Conservation (phyloP, 345 rosid genomes). For the Euclidium syriacum region DNA sequence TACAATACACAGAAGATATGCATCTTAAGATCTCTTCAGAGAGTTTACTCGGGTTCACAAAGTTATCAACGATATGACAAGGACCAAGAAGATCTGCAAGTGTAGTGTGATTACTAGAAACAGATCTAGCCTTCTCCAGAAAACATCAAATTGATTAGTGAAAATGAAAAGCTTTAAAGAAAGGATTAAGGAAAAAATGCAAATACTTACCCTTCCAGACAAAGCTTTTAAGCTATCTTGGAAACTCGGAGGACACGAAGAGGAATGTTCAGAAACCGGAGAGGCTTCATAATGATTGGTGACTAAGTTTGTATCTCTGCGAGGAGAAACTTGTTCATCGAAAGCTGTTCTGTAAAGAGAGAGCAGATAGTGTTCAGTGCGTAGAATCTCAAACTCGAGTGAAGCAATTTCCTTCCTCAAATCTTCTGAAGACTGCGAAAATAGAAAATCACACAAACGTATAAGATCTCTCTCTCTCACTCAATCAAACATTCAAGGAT, state of each 20-base stretch:
- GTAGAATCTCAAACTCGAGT: conserved; percentile 65
- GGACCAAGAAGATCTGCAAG: conserved; percentile 72
- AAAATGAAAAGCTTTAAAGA: too few relatives aligned
- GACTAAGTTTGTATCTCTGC: conserved; percentile 14
- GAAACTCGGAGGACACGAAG: conserved; percentile 37
- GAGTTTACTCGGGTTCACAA: conserved; percentile 50
- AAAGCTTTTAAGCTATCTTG: conserved; percentile 35
- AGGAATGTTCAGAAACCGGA: conserved; percentile 34
- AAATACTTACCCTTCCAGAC: conserved; percentile 38
- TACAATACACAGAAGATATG: conserved; percentile 71
- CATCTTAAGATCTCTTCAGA: conserved; percentile 75
- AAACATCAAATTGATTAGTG: background rate
- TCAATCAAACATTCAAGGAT: background rate
- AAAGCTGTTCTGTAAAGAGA: conserved; percentile 75
- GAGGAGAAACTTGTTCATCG: conserved; percentile 38
- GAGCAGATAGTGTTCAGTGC: conserved; percentile 58
- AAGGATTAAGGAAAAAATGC: background rate
- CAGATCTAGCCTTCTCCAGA: conserved; percentile 37
- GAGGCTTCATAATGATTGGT: conserved; percentile 36
- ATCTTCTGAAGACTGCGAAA: conserved; percentile 53
- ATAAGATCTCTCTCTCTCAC: background rate
- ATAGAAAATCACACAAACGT: background rate
- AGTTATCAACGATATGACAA: conserved; percentile 27
- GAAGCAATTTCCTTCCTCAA: conserved; percentile 66
- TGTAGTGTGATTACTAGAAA: conserved; percentile 54